Percentiles rank a stretch among this genome's conserved stretches.
phyloP scores from a whole-genome alignment of 108 stramenopile species.

The Epithemia pelagica region DNA sequence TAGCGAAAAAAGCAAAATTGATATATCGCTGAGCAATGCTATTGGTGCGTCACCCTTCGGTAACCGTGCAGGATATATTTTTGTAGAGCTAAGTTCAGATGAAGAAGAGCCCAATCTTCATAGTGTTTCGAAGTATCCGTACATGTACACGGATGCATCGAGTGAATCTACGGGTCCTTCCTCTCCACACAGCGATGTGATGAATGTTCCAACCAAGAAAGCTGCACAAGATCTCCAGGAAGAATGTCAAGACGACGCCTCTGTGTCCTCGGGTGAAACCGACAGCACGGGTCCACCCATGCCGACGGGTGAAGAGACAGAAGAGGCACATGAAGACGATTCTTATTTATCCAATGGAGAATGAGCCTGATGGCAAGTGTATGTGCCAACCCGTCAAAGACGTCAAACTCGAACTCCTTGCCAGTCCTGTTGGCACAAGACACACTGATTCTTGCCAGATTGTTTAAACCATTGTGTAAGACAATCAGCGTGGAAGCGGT shows the following conservation, averaged over 20 bases:
- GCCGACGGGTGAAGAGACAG: background rate
- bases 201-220: background rate
- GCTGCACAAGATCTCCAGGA: background rate
- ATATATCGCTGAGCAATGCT: no score
- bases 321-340: background rate
- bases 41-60: no score
- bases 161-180: background rate
- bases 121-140: background rate
- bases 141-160: background rate
- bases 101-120: background rate
- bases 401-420: constrained; percentile 7
- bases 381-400: background rate
- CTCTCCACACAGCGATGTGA: no score
- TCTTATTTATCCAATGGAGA: background rate
- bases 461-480: constrained; percentile 90
- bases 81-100: background rate
- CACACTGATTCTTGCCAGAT: constrained; percentile 79
- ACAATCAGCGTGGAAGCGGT: constrained; percentile 88
- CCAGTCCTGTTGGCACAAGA: constrained; percentile 81
- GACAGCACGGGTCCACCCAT: background rate
- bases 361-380: background rate
- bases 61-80: background rate
- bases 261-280: background rate
- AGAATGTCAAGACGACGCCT: no score
- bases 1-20: no score